These are phyloP conservation scores for Penicillium sp. DNA, from an alignment of 2,329 filamentous ascomycete species.

Conservation along the genomic window DNA sequence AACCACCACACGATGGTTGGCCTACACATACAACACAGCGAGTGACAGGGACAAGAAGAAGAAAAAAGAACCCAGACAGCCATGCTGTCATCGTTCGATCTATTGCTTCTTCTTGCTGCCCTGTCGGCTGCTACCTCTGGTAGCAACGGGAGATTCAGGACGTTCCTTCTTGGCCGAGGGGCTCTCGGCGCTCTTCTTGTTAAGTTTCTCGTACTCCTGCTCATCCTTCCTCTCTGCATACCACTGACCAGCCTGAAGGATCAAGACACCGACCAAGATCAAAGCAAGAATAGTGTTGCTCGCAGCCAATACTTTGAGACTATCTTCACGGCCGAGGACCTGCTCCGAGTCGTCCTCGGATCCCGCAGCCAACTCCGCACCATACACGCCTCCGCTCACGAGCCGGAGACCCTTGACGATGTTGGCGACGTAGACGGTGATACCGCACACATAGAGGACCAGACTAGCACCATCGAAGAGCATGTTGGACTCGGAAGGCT, in stretches of 20 bases:
- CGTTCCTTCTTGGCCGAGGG: slow-evolving; percentile 17
- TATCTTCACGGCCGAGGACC: slow-evolving; percentile 79
- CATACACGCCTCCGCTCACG: slow-evolving; percentile 69
- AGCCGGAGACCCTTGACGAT: slow-evolving; percentile 91
- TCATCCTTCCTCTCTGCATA: slow-evolving; percentile 93
- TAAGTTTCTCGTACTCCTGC: slow-evolving; percentile 68
- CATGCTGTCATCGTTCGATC: neutral
- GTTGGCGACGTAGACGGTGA: slow-evolving; percentile 91
- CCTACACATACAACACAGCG: neutral
- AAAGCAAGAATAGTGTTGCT: slow-evolving; percentile 95
- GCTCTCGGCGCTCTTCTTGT: slow-evolving; percentile 51
- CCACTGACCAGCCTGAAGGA: slow-evolving; percentile 96
- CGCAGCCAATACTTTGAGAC: slow-evolving; percentile 81
- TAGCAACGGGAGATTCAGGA: slow-evolving; percentile 6
- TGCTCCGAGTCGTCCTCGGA: slow-evolving; percentile 55
- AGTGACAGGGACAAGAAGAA: neutral
- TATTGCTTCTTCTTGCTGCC: slow-evolving; percentile 31
- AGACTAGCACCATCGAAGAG: slow-evolving; percentile 79
- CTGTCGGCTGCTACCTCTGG: slow-evolving; percentile 21
- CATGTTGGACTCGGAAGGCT: slow-evolving; percentile 87
- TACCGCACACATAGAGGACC: slow-evolving; percentile 75
- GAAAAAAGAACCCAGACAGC: neutral
- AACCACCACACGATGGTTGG: neutral
- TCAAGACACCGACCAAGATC: slow-evolving; percentile 83
- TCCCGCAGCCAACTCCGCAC: slow-evolving; percentile 40